phyloP scores from a whole-genome alignment of 2,329 filamentous ascomycete genomes.

The Stachybotrys chartarum region DNA sequence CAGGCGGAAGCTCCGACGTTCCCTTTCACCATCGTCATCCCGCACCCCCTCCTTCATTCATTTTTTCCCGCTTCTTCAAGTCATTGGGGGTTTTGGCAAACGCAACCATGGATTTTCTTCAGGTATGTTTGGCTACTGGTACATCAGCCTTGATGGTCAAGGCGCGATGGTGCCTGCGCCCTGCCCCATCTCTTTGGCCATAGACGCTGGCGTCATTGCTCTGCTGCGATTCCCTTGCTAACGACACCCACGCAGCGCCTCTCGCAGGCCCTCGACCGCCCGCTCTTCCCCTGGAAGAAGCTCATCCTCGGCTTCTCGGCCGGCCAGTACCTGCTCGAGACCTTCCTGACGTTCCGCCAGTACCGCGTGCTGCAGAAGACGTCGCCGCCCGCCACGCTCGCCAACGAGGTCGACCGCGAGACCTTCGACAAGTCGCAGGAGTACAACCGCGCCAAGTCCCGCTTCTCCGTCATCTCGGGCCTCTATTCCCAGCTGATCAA shows the following conservation, averaged over 20 bases:
- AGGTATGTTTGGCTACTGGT: conserved; percentile 21
- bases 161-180: too few species aligned
- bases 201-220: too few species aligned
- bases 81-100: neutral
- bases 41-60: neutral
- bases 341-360: conserved; percentile 82
- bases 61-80: neutral
- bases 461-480: conserved; percentile 74
- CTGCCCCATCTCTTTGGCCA: too few species aligned
- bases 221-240: neutral
- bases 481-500: conserved; percentile 86
- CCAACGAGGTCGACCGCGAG: conserved; percentile 80
- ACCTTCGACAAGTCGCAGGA: conserved; percentile 94
- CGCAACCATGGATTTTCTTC: conserved; percentile 38
- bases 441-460: conserved; percentile 92
- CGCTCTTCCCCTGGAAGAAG: conserved; percentile 94
- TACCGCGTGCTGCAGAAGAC: conserved; percentile 78
- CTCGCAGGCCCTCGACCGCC: conserved; percentile 80
- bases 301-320: conserved; percentile 92
- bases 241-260: conserved; percentile 48
- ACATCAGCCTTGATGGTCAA: neutral
- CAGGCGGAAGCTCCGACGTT: neutral
- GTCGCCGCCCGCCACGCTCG: conserved; percentile 76
- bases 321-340: conserved; percentile 84
- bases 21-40: neutral